Evolutionary conservation across 192 early-diverging fungal genomes (phyloP), one percentile per base, ranked within the genome.

Genomic region (Coemansia nantahalensis): DNA sequence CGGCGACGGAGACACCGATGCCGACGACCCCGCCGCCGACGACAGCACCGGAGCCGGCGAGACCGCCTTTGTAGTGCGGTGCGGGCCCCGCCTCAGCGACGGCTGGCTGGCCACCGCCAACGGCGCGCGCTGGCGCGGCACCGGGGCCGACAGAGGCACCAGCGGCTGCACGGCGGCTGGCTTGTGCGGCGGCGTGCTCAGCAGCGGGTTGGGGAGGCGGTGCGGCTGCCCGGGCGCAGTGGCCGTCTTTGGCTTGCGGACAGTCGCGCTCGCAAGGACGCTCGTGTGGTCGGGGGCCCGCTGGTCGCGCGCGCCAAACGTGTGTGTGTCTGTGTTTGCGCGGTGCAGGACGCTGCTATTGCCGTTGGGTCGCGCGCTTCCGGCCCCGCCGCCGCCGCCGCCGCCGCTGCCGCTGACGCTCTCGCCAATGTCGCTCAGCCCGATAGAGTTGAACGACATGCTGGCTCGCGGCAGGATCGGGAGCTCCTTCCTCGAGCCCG

Each of bases 71-170:
- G n/a, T n/a, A n/a, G n/a, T n/a, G n/a, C n/a, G n/a, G n/a, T n/a
- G n/a, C n/a, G n/a, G n/a, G n/a, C 37, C 49, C 2, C 13, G 7
- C n/a, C 19, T 54, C 21, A 32, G 69, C 43, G 57, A 41, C 12
- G 51, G 45, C 21, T 19, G 30, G 39, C 13, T 50, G 48, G 13
- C 49, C 50, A 43, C 34, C 30, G 13, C 49, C 50, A 43, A 24
- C 30, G 45, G n/a, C 22, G 51, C 33, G 38, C 56, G 59, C 19
- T 68, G 53, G 18, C 65, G 59, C 37, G 55, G 71, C 34, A 68
- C 18, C 3, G 71, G 71, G 5, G 65, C 65, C 11, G 64, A 75
- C 55, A 65, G 48, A 9, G 63, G 70, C 50, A 62, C 63, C 5
- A 28, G 14, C 16, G 40, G 22, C 7, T 45, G 53, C 19, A 10